phyloP scores from a whole-genome alignment of 2,329 filamentous ascomycete genomes.

The Aspergillus alliaceus region DNA sequence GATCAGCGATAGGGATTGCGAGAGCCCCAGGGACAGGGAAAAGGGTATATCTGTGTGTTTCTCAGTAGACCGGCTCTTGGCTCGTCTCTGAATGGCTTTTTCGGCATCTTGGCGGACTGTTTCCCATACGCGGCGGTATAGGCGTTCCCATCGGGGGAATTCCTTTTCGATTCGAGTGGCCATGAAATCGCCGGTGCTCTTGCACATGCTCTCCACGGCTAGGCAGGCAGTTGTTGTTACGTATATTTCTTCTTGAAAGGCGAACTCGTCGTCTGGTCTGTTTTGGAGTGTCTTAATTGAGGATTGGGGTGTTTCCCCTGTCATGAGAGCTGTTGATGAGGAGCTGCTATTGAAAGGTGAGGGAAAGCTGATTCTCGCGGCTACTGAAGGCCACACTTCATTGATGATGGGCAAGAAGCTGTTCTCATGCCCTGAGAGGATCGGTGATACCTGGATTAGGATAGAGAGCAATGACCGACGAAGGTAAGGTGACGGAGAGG shows the following conservation, averaged over 20 bases:
- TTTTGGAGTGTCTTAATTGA: constrained; percentile 45
- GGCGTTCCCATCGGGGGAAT: constrained; percentile 50
- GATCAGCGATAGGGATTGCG: constrained; percentile 19
- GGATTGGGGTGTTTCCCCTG: constrained; percentile 11
- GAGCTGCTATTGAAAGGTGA: constrained; percentile 59
- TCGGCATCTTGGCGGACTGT: constrained; percentile 39
- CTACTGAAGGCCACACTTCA: constrained; percentile 81
- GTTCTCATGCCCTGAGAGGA: constrained; percentile 74
- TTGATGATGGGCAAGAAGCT: constrained; percentile 87
- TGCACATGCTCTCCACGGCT: constrained; percentile 68
- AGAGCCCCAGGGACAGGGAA: constrained; percentile 20
- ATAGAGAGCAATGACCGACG: constrained; percentile 77
- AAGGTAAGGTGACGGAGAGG: constrained; percentile 76
- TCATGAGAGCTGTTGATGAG: constrained; percentile 23
- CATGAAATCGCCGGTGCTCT: constrained; percentile 77
- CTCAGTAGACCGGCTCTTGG: background rate
- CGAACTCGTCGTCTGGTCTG: constrained; percentile 18
- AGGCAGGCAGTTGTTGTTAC: constrained; percentile 69
- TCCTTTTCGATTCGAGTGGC: constrained; percentile 70
- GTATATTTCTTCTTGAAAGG: constrained; percentile 41
- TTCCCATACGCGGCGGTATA: constrained; percentile 42
- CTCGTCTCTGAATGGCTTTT: constrained; percentile 33
- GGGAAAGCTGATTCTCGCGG: constrained; percentile 37
- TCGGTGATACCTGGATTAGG: constrained; percentile 68
- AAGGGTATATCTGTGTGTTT: background rate